phyloP scores from a whole-genome alignment of 345 rosid species.

The Eucalyptus brandiana region DNA sequence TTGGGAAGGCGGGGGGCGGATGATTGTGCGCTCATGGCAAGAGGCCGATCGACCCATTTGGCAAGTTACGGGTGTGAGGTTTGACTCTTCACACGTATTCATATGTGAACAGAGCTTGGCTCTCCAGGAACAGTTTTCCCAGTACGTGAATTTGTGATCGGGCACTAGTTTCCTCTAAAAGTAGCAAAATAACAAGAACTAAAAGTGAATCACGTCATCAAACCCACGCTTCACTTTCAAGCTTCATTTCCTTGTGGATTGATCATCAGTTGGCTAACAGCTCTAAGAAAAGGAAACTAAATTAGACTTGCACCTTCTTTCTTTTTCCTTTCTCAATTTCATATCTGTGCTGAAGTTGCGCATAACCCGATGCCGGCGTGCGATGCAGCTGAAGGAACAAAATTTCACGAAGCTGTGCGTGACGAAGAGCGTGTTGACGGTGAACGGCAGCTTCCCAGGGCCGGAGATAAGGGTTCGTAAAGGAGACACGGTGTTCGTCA shows the following conservation, averaged over 20 bases:
- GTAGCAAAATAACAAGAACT: background rate
- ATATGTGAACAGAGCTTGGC: background rate
- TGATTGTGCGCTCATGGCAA: background rate
- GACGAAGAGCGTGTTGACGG: constrained; percentile 6
- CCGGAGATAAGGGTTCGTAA: constrained; percentile 2
- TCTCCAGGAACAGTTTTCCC: background rate
- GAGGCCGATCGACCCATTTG: background rate
- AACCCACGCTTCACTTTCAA: background rate
- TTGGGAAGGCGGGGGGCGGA: background rate
- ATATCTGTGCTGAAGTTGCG: background rate
- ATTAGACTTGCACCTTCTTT: background rate
- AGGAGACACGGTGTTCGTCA: constrained; percentile 13
- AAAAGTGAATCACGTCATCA: background rate
- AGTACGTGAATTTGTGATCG: background rate
- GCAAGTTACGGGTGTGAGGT: background rate
- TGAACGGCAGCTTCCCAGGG: constrained; percentile 15
- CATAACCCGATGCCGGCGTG: background rate
- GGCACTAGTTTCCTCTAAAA: background rate
- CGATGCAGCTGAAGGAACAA: constrained; percentile 5
- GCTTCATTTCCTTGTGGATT: background rate
- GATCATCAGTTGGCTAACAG: background rate
- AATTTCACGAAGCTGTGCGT: constrained; percentile 10
- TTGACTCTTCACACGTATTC: background rate
- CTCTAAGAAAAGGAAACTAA: background rate
- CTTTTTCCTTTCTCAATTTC: background rate